Base-by-base conservation (phyloP, 2,329 filamentous ascomycete species). In the Stachybotrys chartarum region DNA sequence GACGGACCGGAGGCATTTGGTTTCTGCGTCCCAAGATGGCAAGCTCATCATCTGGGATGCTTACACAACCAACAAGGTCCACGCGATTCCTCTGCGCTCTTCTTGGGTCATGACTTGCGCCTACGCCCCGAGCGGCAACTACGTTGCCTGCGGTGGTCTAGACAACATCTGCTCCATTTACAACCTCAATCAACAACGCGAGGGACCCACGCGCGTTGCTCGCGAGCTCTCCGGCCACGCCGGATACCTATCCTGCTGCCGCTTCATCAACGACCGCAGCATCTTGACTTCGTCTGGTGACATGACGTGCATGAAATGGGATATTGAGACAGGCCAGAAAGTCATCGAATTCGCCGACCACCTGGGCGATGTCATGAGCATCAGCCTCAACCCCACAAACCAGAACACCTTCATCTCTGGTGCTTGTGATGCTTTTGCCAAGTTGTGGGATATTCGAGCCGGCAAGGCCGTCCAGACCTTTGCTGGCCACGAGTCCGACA, bases 61-160 rank as follows among this genome's bases (percentile, higher is more conserved):
- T 57, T 99, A 99, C 78, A 97, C 93, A 62, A 97, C 94, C 60
- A 97, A 99, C 82, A 99, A 99, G 75, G 94, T 99, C 59, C 94
- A 99, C 75, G 94, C 94, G 72, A 97, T 99, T 66, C 94, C 94
- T 39, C 82, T 99, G 57, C 87, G 94, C 61, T 97, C 94, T 14
- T 99, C 94, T 14, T 99, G 94, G 94, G 94, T 99, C 75, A 99
- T 99, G 94, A 99, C 94, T 62, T 99, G 94, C 82, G 94, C 94
- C 69, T 99, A 99, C 73, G 93, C 94, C 58, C 94, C 94, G 12
- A 96, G 91, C 70, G 94, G 94, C 55, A 99, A 99, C 78, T 99
- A 93, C 71, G 94, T 99, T 57, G 94, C 94, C 55, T 99, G 94
- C 71, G 94, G 94, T 82, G 94, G 94, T 79, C 84, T 97, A 61